Percentiles rank a stretch among this genome's conserved stretches.
Evolutionary conservation across 2,329 filamentous ascomycete species (phyloP).

Genomic region (Penicillium janthinellum): DNA sequence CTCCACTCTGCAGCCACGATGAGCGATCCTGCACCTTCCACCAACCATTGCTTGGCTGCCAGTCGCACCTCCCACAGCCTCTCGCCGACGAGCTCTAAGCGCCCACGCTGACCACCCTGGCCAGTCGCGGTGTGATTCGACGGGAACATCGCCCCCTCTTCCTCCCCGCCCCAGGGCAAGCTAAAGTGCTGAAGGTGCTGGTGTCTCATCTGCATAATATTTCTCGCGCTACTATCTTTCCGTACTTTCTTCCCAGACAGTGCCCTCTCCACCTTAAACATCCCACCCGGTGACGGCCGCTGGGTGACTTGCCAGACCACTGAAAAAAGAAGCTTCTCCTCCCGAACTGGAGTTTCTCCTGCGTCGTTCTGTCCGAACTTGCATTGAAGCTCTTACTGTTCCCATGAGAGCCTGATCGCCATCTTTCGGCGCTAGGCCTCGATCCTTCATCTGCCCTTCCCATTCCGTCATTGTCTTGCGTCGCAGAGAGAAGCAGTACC

Average conservation of each 20-base stretch:
- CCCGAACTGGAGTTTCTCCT: slow-evolving; percentile 3
- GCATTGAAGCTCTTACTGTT: background rate
- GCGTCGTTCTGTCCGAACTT: background rate
- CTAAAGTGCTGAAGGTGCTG: slow-evolving; percentile 7
- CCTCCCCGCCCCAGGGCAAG: background rate
- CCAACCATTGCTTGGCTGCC: slow-evolving; percentile 11
- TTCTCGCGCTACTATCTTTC: slow-evolving; percentile 1
- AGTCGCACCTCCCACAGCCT: slow-evolving; percentile 15
- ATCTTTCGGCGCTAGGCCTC: slow-evolving; percentile 15
- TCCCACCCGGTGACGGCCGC: slow-evolving; percentile 14
- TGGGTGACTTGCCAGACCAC: slow-evolving; percentile 11
- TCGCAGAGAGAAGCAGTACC: slow-evolving; percentile 6
- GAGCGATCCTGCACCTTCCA: slow-evolving; percentile 8
- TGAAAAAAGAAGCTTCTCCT: slow-evolving; percentile 32
- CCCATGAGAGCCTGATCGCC: slow-evolving; percentile 23
- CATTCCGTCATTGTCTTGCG: slow-evolving; percentile 1
- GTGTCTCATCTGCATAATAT: slow-evolving; percentile 7
- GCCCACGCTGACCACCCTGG: slow-evolving; percentile 13
- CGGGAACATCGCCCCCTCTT: slow-evolving; percentile 5
- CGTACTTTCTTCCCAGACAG: background rate
- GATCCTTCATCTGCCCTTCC: background rate
- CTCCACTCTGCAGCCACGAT: slow-evolving; percentile 13
- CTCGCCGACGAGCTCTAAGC: slow-evolving; percentile 26
- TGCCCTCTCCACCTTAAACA: slow-evolving; percentile 13
- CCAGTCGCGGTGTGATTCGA: slow-evolving; percentile 21